These are phyloP conservation scores for Arachnopeziza araneosa DNA, from an alignment of 2,329 filamentous ascomycete genomes.

Conservation along the genomic window DNA sequence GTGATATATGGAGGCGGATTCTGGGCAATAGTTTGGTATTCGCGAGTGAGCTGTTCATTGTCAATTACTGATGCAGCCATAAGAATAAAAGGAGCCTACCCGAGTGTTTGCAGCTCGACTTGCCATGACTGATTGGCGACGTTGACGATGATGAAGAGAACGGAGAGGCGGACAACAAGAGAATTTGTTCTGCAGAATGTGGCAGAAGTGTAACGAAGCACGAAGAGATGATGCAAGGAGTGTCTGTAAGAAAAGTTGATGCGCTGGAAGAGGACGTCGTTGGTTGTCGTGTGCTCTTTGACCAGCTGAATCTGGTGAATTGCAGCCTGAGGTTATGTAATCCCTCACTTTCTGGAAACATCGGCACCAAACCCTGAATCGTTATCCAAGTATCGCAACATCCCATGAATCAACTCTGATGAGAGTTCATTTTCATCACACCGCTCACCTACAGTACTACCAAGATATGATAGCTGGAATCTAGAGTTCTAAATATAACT, in stretches of 20 bases:
- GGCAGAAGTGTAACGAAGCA: not conserved
- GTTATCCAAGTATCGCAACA: no score
- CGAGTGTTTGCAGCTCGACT: slow-evolving; percentile 68
- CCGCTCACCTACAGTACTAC: no score
- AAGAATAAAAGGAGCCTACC: slow-evolving; percentile 39
- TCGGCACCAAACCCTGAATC: no score
- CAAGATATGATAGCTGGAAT: no score
- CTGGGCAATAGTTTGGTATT: slow-evolving; percentile 59
- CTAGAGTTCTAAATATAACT: no score
- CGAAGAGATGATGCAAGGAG: not conserved
- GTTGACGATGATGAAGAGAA: slow-evolving; percentile 4
- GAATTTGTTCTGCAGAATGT: not conserved
- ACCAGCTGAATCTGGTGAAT: not conserved
- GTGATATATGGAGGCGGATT: slow-evolving; percentile 86
- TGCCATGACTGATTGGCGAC: slow-evolving; percentile 46
- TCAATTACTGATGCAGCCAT: slow-evolving; percentile 25
- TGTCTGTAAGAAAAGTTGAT: not conserved
- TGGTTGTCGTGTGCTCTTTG: not conserved
- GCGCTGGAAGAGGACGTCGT: no score
- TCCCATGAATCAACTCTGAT: no score
- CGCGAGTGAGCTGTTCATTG: slow-evolving; percentile 48
- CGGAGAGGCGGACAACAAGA: slow-evolving; percentile 1
- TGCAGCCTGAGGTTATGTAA: not conserved
- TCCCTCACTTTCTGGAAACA: no score
- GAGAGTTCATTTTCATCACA: no score